Evolutionary conservation across 768 basidiomycete genomes (phyloP), one percentile per base, ranked within the genome.

Genomic region (Boletellus ananas): DNA sequence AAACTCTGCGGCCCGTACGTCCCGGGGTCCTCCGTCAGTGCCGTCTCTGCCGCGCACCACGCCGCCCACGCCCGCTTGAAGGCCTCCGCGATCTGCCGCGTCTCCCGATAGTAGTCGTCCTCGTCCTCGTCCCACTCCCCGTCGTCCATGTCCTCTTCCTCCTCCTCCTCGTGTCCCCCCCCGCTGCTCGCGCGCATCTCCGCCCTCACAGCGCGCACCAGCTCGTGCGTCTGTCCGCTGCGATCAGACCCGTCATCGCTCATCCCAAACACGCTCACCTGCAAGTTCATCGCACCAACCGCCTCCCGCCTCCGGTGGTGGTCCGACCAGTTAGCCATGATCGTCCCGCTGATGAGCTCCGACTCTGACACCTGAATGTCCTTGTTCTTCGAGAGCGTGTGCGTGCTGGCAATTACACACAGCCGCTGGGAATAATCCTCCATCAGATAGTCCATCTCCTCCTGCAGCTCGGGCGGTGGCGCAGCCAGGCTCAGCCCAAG

Each of bases 271-370:
- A 57, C 67, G 31, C 29, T 29, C 47, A 72, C 74, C 71, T 75
- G 73, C 20, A 76, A 27, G 50, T 75, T 75, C 74, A 75, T 76
- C 18, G 74, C 67, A 14, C 59, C 39, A 5, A 72, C 68, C 2
- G 71, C 70, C 40, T 74, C 74, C 36, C 68, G 57, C 37, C 75
- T 55, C 49, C 69, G 71, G 27, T 70, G 68, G 52, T 72, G 75
- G 57, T 75, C 74, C 7, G 63, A 51, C 67, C 74, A 75, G 44
- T 67, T 70, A 11, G 71, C 73, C 59, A 74, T 71, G 21, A 75
- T 76, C 18, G 75, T 75, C 17, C 74, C 74, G 31, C 73, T 75
- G 12, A 75, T 64, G 1, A 76, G 59, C 60, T 75, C 74, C 9
- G 73, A 68, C 48, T 75, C 74, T 5, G 75, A 65, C 27, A 75